Evolutionary conservation across 345 rosid genomes (phyloP), one percentile per base, ranked within the genome.

Genomic region (Hibiscus tridactylites): DNA sequence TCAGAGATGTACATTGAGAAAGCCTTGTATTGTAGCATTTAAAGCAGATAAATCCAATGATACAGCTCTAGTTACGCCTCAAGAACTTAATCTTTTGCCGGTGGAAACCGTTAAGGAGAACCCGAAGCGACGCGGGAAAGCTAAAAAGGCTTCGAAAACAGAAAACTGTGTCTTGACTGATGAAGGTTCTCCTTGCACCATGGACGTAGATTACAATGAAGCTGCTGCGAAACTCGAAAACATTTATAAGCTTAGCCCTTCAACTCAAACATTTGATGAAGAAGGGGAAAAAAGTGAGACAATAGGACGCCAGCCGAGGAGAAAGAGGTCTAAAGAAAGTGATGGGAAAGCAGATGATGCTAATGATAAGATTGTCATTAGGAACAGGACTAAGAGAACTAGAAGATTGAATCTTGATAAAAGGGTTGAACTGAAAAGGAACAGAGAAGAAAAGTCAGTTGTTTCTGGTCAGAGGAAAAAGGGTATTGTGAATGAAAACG

Each of bases 211-310:
- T 80, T 92, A 90, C 85, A 83, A 88, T 66, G 97, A 90, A 79
- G 97, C 96, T 3, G 97, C 99, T 31, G 93, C 93, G 17, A 95
- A 89, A 69, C 90, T 95, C 52, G 99, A 95, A 74, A 88, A 59
- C 65, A 79, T 95, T 59, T 95, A 75, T 85, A 92, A 88, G 83
- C 97, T 90, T 76, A 87, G 96, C 76, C 91, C 94, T 28, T 60
- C 81, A 3, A 62, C 73, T 21, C 71, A 59, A 16, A 74, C 81
- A 16, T 77, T 73, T 2, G 83, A 86, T 33, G 85, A 66, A 28
- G 84, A 81, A 28, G 90, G 75, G n/a, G 76, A 46, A 16, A 77
- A 73, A 70, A 76, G 71, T 9, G 44, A 33, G 39, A 56, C 39
- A 35, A 75, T 24, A 72, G 84, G 80, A 79, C 76, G 83, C 11